Percentiles rank a stretch among this genome's conserved stretches.
Evolutionary conservation across 306 rosid genomes (phyloP).

Genomic region (Gastrolobium bilobum): DNA sequence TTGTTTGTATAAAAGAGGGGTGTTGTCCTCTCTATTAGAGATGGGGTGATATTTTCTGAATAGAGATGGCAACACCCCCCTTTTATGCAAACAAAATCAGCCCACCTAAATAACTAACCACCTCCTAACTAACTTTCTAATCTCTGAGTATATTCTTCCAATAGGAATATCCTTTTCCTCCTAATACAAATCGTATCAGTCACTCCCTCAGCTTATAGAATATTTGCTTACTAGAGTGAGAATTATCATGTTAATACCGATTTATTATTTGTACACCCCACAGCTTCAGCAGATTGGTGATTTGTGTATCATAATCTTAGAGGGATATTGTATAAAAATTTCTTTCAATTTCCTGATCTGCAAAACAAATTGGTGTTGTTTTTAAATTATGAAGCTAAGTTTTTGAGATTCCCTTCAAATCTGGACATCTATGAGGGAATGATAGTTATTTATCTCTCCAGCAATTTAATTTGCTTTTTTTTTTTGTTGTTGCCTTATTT

Average conservation of each 20-base stretch:
- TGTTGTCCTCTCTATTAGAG: too few relatives aligned
- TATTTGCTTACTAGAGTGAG: constrained; percentile 29
- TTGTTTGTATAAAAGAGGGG: too few relatives aligned
- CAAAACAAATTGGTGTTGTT: constrained; percentile 1
- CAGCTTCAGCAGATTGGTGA: too few relatives aligned
- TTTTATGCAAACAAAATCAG: too few relatives aligned
- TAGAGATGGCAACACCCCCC: too few relatives aligned
- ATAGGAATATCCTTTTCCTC: too few relatives aligned
- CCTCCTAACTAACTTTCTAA: too few relatives aligned
- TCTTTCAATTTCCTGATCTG: constrained; percentile 15
- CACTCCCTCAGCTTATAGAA: neutral
- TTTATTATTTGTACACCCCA: too few relatives aligned
- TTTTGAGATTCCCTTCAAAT: neutral
- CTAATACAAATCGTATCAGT: too few relatives aligned
- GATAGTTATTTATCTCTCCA: constrained; percentile 1
- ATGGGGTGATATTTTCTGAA: too few relatives aligned
- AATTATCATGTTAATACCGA: constrained; percentile 30
- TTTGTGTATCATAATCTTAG: neutral
- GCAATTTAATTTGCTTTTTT: neutral
- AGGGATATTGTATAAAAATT: neutral
- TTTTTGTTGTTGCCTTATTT: neutral
- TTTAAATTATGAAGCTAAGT: neutral
- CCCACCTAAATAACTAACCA: too few relatives aligned
- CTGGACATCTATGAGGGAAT: constrained; percentile 4
- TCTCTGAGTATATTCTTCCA: too few relatives aligned